A percentile compares a stretch with the other conserved stretches of the same genome.
Conservation (phyloP, 1,139 yeast species). For the Wickerhamomyces sp. region DNA sequence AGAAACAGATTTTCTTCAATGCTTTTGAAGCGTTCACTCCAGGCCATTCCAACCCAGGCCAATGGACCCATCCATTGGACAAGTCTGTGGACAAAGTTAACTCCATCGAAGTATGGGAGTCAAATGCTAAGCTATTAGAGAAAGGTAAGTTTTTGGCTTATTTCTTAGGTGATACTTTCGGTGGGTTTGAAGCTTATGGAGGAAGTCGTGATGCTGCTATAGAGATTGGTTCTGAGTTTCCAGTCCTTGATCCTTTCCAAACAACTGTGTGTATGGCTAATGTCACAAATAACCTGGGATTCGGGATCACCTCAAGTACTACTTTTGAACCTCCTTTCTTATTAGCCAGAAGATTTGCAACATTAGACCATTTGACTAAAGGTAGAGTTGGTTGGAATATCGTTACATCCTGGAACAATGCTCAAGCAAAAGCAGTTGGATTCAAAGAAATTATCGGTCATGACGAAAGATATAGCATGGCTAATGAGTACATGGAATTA, state of each 20-base stretch:
- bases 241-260: conserved; percentile 36
- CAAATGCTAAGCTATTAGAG: conserved; percentile 38
- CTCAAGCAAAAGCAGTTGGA: conserved; percentile 36
- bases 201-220: conserved; percentile 39
- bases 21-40: conserved; percentile 11
- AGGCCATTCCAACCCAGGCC: conserved; percentile 25
- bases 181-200: conserved; percentile 39
- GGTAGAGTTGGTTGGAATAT: conserved; percentile 44
- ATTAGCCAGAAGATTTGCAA: conserved; percentile 36
- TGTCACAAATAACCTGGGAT: conserved; percentile 34
- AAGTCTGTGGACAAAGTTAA: conserved; percentile 30
- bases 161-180: conserved; percentile 42
- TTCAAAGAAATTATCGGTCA: conserved; percentile 32
- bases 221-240: conserved; percentile 37
- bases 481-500: conserved; percentile 37
- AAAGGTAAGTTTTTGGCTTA: conserved; percentile 40
- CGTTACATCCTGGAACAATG: conserved; percentile 38
- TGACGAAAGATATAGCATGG: conserved; percentile 36
- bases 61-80: conserved; percentile 43
- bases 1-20: conserved; percentile 7
- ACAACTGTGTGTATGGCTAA: conserved; percentile 39
- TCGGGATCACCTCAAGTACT: conserved; percentile 38
- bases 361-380: conserved; percentile 36
- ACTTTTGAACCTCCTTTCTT: conserved; percentile 40
- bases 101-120: conserved; percentile 38